Evolutionary conservation across 139 green algal genomes (phyloP), one percentile per base, ranked within the genome.

Genomic region (Chlorella sorokiniana): DNA sequence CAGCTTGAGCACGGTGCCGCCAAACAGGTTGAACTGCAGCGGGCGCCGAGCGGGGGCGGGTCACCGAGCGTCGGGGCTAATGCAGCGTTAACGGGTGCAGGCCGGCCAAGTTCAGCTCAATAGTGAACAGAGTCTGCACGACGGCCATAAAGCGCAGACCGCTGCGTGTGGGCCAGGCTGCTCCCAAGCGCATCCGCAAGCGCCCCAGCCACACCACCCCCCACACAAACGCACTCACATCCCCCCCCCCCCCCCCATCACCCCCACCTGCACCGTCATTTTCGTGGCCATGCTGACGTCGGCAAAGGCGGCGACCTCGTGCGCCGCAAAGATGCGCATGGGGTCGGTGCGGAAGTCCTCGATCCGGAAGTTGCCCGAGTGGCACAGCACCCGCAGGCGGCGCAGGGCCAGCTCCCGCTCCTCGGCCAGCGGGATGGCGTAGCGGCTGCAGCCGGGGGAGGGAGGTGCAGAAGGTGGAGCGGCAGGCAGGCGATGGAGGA

Each of bases 11-110:
- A 98, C 91, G 1, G 93, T 97, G 37, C 94, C 93, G 35, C 91
- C 91, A 87, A 97, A 96, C 62, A 98, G 89, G 82, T 98, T 98
- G 86, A 96, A 97, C 84, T 97, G 93, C 67, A 90, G 80, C 51
- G 48, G 16, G 41, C 2, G 41, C 3, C 11, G 64, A 45, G 61
- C 4, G 27, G 61, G 22, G 29, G 8, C 4, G 7, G 18, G 69
- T 29, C 48, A 65, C 56, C 56, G 23, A 65, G 22, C 22, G 56
- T 29, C 56, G n/a, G n/a, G n/a, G n/a, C n/a, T n/a, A n/a, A n/a
- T n/a, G n/a, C n/a, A n/a, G n/a, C n/a, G n/a, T n/a, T n/a, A n/a
- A n/a, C n/a, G n/a, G n/a, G n/a, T n/a, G n/a, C n/a, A n/a, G n/a
- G n/a, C n/a, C n/a, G n/a, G n/a, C n/a, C n/a, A n/a, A n/a, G n/a